phyloP scores from a whole-genome alignment of 1,284 basidiomycete genomes.

The Malassezia dermatis region DNA sequence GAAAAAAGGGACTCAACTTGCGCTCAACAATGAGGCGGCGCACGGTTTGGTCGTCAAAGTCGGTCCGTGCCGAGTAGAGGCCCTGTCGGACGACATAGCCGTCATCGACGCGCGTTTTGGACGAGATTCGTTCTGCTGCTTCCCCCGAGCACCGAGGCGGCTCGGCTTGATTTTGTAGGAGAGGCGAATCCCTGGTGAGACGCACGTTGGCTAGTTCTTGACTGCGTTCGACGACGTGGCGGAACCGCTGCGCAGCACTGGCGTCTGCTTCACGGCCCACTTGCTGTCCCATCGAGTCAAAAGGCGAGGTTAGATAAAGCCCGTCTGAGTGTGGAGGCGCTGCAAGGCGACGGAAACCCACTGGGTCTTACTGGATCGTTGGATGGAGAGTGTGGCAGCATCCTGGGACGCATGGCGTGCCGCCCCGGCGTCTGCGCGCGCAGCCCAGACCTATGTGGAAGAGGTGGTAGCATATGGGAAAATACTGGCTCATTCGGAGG shows the following conservation, averaged over 20 bases:
- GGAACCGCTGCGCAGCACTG: background rate
- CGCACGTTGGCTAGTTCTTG: background rate
- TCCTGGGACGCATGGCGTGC: background rate
- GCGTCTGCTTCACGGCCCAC: slow-evolving; percentile 5
- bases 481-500: background rate
- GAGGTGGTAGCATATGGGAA: background rate
- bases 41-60: slow-evolving; percentile 81
- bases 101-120: slow-evolving; percentile 49
- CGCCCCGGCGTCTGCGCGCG: background rate
- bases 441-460: background rate
- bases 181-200: background rate
- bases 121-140: slow-evolving; percentile 13
- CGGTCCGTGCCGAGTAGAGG: slow-evolving; percentile 63
- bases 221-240: background rate
- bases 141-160: background rate
- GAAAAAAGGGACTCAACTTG: slow-evolving; percentile 86
- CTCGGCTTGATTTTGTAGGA: background rate
- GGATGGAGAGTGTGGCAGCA: background rate
- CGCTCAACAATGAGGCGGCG: slow-evolving; percentile 75
- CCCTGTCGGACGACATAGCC: slow-evolving; percentile 78
- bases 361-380: background rate
- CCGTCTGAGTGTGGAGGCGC: background rate
- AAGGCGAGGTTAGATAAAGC: background rate
- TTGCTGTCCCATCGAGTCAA: slow-evolving; percentile 14
- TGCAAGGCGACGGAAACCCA: background rate